Evolutionary conservation across 768 basidiomycete species (phyloP), one percentile per base, ranked within the genome.

Genomic region (Neoboletus magnificus): DNA sequence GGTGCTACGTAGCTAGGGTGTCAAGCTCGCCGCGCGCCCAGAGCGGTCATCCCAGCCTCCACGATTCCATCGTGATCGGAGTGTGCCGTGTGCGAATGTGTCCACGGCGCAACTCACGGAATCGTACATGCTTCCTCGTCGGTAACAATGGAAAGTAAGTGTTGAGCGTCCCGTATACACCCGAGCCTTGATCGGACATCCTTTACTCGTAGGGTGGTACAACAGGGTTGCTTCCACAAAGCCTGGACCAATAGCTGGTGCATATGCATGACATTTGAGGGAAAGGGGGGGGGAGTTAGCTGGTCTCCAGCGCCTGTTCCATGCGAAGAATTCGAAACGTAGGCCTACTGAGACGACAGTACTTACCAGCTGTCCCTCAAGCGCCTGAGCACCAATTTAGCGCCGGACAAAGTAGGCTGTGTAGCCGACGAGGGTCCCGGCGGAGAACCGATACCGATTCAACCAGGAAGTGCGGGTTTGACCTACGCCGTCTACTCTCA

Each of bases 81-180:
- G 35, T n/a, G 29, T 18, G 20, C 13, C 27, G 35, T n/a, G 29
- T 18, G 20, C 13, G 39, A 33, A 50, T 32, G 35, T 33, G 23
- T 41, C 47, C n/a, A 13, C 15, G 20, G 47, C 30, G 20, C 29
- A 47, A 50, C 42, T 36, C 32, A 29, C 11, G 40, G 16, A 41
- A 27, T 50, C 37, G 32, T 16, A 37, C 29, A 20, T 23, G 5
- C 13, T n/a, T 41, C 40, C 35, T 15, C 30, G 36, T 52, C 33
- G 44, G 49, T 42, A 25, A 9, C 29, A 35, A 29, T 32, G 23
- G 23, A 32, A 62, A 39, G 60, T 50, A 43, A 51, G 61, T 51
- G 23, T 23, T 22, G 27, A 40, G 41, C 23, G 15, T 44, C 41
- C 12, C n/a, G 13, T 15, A 9, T 22, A 43, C 29, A 33, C 30